Percentiles rank a stretch among this genome's conserved stretches.
phyloP scores from a whole-genome alignment of 1,284 basidiomycete genomes.

The Ustilago nuda region DNA sequence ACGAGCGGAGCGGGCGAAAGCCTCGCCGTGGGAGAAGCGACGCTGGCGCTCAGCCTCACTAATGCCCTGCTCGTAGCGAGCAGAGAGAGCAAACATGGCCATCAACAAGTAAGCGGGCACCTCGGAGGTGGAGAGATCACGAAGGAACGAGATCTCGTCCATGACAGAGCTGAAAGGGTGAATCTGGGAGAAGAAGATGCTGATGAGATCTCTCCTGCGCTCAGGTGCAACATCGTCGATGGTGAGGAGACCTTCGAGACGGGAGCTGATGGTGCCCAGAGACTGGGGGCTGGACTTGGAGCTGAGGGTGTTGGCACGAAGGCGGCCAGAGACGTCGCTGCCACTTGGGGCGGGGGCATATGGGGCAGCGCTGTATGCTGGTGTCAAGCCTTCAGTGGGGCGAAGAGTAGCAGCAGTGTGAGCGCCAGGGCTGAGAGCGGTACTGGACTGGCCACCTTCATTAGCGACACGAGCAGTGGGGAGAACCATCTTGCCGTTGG shows the following conservation, averaged over 20 bases:
- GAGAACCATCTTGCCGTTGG: slow-evolving; percentile 55
- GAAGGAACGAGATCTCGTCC: slow-evolving; percentile 71
- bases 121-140: slow-evolving; percentile 70
- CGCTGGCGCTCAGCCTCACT: slow-evolving; percentile 41
- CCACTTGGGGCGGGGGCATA: slow-evolving; percentile 26
- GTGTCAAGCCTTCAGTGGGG: slow-evolving; percentile 30
- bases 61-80: slow-evolving; percentile 68
- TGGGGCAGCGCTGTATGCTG: slow-evolving; percentile 22
- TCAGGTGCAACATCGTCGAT: slow-evolving; percentile 47
- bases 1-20: slow-evolving; percentile 52
- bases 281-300: slow-evolving; percentile 44
- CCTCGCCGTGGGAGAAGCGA: slow-evolving; percentile 47
- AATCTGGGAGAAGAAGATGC: slow-evolving; percentile 70
- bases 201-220: slow-evolving; percentile 49
- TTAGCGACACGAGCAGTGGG: slow-evolving; percentile 48
- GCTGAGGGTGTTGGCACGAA: slow-evolving; percentile 39
- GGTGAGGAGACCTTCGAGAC: slow-evolving; percentile 29
- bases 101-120: slow-evolving; percentile 70
- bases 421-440: not conserved
- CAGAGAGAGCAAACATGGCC: slow-evolving; percentile 70
- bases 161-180: slow-evolving; percentile 70
- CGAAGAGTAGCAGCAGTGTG: slow-evolving; percentile 26
- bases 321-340: slow-evolving; percentile 35
- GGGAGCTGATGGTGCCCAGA: slow-evolving; percentile 15
- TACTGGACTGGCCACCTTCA: slow-evolving; percentile 22